These are phyloP conservation scores for Diplocarpon rosae DNA, from an alignment of 2,329 filamentous ascomycete genomes.

Conservation along the genomic window DNA sequence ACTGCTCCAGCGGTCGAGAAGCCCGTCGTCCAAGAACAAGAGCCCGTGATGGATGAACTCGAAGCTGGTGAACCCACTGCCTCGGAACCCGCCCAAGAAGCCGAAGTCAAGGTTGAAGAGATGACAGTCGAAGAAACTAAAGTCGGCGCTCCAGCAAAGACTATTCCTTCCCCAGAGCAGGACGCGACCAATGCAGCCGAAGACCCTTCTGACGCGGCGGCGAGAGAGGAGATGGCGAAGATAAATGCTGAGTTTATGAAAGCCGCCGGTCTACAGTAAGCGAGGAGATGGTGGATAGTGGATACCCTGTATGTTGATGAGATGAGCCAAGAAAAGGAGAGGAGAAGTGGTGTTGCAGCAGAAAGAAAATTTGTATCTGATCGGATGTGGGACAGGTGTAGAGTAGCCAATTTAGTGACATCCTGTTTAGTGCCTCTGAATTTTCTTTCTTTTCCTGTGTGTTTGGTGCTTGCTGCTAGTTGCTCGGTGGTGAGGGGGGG, in stretches of 20 bases:
- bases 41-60: not conserved
- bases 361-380: slow-evolving; percentile 2
- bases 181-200: not conserved
- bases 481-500: too few relatives aligned
- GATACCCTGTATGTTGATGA: not conserved
- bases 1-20: slow-evolving; percentile 1
- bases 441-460: too few relatives aligned
- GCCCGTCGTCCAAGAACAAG: not conserved
- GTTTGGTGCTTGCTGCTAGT: too few relatives aligned
- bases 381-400: not conserved
- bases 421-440: slow-evolving; percentile 1
- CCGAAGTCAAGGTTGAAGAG: not conserved
- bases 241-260: slow-evolving; percentile 7
- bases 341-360: not conserved
- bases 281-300: not conserved
- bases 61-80: not conserved
- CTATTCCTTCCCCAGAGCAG: not conserved
- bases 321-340: not conserved
- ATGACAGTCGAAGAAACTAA: not conserved
- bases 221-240: slow-evolving; percentile 4
- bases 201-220: slow-evolving; percentile 2
- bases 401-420: slow-evolving; percentile 6
- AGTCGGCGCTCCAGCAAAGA: slow-evolving; percentile 2
- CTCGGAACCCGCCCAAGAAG: not conserved
- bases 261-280: not conserved